phyloP scores from a whole-genome alignment of 257 asterid genomes.

The Marsdenia floribunda region DNA sequence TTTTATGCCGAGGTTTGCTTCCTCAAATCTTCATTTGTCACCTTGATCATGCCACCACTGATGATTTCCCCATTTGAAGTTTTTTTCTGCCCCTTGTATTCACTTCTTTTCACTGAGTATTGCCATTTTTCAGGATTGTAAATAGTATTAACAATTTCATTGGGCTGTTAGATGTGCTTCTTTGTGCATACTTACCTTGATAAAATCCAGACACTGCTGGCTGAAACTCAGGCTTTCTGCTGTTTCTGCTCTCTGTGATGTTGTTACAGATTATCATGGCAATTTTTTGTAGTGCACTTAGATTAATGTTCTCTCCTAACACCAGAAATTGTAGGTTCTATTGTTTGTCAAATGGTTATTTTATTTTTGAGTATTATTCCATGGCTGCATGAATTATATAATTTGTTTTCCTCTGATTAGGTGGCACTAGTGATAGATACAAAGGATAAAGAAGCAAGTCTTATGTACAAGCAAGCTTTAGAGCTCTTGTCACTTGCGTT shows the following conservation, averaged over 20 bases:
- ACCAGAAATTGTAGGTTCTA: not conserved
- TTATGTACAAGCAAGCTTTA: constrained; percentile 96
- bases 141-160: not conserved
- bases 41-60: not conserved
- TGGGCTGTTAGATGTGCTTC: not conserved
- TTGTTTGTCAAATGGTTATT: not conserved
- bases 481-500: constrained; percentile 94
- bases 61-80: not conserved
- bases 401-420: constrained; percentile 28
- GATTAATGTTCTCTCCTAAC: not conserved
- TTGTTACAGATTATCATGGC: not conserved
- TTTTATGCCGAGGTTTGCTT: not conserved
- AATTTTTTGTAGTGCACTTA: not conserved
- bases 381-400: not conserved
- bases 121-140: not conserved
- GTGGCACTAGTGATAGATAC: constrained; percentile 98
- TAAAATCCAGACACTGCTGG: no score
- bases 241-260: not conserved
- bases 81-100: not conserved
- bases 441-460: constrained; percentile 95
- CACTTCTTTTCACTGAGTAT: not conserved
- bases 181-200: not conserved
- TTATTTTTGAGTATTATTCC: not conserved
- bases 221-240: not conserved
- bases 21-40: not conserved